Percentiles rank a stretch among this genome's conserved stretches.
phyloP scores from a whole-genome alignment of 2,329 filamentous ascomycete species.

The Penicillium polonicum region DNA sequence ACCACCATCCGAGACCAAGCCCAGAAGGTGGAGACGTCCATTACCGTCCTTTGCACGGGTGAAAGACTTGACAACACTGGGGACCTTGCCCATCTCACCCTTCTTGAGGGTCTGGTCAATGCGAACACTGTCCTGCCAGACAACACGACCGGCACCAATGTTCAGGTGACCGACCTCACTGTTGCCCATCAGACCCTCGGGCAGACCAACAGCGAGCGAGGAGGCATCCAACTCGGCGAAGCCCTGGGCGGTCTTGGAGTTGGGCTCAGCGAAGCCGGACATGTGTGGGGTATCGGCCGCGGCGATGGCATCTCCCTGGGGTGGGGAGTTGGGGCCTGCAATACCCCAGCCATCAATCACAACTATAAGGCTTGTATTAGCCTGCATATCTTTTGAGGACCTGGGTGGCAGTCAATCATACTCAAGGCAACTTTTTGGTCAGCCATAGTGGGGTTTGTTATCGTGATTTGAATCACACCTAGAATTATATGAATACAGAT shows the following conservation, averaged over 20 bases:
- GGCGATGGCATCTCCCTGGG: slow-evolving; percentile 91
- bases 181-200: slow-evolving; percentile 98
- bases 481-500: slow-evolving; percentile 10
- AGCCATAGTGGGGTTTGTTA: slow-evolving; percentile 53
- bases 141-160: slow-evolving; percentile 94
- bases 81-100: slow-evolving; percentile 70
- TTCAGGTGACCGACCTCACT: slow-evolving; percentile 98
- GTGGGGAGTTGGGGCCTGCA: slow-evolving; percentile 73
- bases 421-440: slow-evolving; percentile 69
- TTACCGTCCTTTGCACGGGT: slow-evolving; percentile 80
- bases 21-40: slow-evolving; percentile 86
- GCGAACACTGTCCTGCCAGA: slow-evolving; percentile 97
- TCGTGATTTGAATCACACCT: slow-evolving; percentile 18
- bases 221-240: slow-evolving; percentile 94
- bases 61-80: slow-evolving; percentile 76
- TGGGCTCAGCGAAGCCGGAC: slow-evolving; percentile 71
- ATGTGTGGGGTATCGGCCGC: slow-evolving; percentile 91
- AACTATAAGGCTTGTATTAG: slow-evolving; percentile 56
- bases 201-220: slow-evolving; percentile 90
- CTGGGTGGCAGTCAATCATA: slow-evolving; percentile 45
- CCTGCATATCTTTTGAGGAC: slow-evolving; percentile 20
- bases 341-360: slow-evolving; percentile 99
- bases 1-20: slow-evolving; percentile 91
- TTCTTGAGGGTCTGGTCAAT: slow-evolving; percentile 94
- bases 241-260: slow-evolving; percentile 73